Base-by-base conservation (phyloP, 768 basidiomycete species). In the Tephrocybe sp. region DNA sequence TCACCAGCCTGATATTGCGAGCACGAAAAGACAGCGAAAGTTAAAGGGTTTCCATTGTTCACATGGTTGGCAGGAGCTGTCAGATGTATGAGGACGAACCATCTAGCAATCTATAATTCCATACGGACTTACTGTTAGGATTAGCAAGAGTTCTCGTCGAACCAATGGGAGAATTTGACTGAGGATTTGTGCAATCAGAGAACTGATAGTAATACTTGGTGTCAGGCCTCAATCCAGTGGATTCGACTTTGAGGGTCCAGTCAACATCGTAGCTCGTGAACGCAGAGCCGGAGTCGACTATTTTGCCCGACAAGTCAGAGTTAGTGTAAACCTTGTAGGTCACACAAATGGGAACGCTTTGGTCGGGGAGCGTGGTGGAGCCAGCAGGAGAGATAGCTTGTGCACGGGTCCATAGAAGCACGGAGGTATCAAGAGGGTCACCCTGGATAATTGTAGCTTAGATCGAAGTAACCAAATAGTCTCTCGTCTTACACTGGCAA, bases 171-270 rank as follows among this genome's bases (percentile, higher is more conserved):
- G 76, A 79, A 26, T 67, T 65, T 5, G 66, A 70, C 10, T 59
- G 50, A 10, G 71, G 64, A 45, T 80, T 75, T 3, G 76, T 76
- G 55, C 81, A 84, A 58, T 83, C 80, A 2, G 72, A 67, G 50
- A 49, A 49, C 30, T 49, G 48, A 21, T 30, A 83, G 61, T 74
- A 81, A 58, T 83, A 85, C 45, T 72, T 70, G 1, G 76, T 79
- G 56, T 81, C 81, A 0, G 82, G 69, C 33, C 68, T 54, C 38
- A 85, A 61, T 3, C 71, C 70, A 1, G 66, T 73, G 1, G 81
- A 80, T 56, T 84, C 83, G n/a, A 84, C 76, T 62, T 84, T 84
- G 56, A 81, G 71, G 0, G 82, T 83, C 61, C 72, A 83, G 59
- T 83, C 81, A 30, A 84, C 78, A 52, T 85, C 83, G 45, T 77